Base-by-base conservation (phyloP, 2,329 filamentous ascomycete species). In the Ceratocystiopsis brevicomis region DNA sequence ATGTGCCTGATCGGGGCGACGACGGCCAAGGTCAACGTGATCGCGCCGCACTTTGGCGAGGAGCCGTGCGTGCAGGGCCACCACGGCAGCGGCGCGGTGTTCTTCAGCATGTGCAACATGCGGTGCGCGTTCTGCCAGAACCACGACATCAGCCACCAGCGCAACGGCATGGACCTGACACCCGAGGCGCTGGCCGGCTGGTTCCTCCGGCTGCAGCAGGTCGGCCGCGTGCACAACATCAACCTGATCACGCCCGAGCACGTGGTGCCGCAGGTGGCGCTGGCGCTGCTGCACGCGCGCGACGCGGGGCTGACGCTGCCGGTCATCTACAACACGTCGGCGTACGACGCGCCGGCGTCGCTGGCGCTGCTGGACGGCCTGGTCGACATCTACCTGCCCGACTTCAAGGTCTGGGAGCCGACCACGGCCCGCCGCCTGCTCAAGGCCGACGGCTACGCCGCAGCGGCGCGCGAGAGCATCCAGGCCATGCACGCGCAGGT, bases 161-260 rank as follows among this genome's bases (percentile, higher is more conserved):
- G 75, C n/a, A 84, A 84, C 39, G 83, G 84, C 1, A 80, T 84
- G 59, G 78, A 87, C 51, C 62, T 90, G 30, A 81, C 77, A 0
- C 81, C 82, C 0, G 81, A 87, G 56, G 72, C 86, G 55, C 68
- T 93, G 5, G 84, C 71, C 6, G 76, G 50, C 37, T 90, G 84
- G 84, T 87, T 80, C 59, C 53, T 90, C 45, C 90, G 90, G 61
- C 63, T 92, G 38, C 83, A 90, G 56, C 68, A 82, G 25, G 69
- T 83, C 3, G 84, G 82, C n/a, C 63, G 68, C 10, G 81, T 84
- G n/a, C 83, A 92, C 62, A 90, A 90, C 56, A 87, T 92, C 66
- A 90, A 93, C 57, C 72, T 88, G 18, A 72, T 92, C 45, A 92
- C 83, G 0, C 83, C 84, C 0, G 84, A 92, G 56, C 85, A 92